Conservation (phyloP, 1,284 basidiomycete genomes). For the Trametes hirsuta region DNA sequence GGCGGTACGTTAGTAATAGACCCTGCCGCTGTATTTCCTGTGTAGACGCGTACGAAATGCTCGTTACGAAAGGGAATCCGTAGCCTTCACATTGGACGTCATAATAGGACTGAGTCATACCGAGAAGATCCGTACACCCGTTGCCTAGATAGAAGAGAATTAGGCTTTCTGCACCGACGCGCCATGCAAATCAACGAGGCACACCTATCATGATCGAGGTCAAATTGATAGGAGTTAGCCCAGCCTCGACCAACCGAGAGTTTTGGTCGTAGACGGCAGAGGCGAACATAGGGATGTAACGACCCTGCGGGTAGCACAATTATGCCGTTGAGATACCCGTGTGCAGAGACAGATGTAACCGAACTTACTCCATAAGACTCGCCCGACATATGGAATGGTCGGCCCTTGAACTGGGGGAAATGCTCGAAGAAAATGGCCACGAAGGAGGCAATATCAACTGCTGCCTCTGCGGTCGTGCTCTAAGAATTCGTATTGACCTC, state of each 20-base stretch:
- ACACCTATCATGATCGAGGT: constrained; percentile 81
- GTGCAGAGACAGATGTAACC: not conserved
- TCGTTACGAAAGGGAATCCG: constrained; percentile 31
- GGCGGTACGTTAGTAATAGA: too few species aligned
- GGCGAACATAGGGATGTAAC: constrained; percentile 86
- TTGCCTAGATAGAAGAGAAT: constrained; percentile 48
- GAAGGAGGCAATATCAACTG: constrained; percentile 70
- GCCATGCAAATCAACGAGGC: constrained; percentile 1
- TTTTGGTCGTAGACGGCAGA: constrained; percentile 83
- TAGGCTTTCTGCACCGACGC: not conserved
- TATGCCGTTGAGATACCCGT: not conserved
- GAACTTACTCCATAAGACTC: constrained; percentile 65
- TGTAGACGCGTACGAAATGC: constrained; percentile 5
- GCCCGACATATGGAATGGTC: constrained; percentile 73
- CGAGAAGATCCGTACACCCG: constrained; percentile 32
- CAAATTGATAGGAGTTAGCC: constrained; percentile 76
- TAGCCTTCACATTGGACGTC: constrained; percentile 37
- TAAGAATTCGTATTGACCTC: constrained; percentile 21
- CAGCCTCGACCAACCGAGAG: constrained; percentile 54
- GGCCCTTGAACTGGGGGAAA: constrained; percentile 66
- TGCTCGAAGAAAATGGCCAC: constrained; percentile 75
- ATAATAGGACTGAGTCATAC: constrained; percentile 36
- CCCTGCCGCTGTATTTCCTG: too few species aligned
- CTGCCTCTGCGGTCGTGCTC: constrained; percentile 68
- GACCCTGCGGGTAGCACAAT: constrained; percentile 51